Conservation (phyloP, 2,329 filamentous ascomycete genomes). For the Xylariaceae sp. region DNA sequence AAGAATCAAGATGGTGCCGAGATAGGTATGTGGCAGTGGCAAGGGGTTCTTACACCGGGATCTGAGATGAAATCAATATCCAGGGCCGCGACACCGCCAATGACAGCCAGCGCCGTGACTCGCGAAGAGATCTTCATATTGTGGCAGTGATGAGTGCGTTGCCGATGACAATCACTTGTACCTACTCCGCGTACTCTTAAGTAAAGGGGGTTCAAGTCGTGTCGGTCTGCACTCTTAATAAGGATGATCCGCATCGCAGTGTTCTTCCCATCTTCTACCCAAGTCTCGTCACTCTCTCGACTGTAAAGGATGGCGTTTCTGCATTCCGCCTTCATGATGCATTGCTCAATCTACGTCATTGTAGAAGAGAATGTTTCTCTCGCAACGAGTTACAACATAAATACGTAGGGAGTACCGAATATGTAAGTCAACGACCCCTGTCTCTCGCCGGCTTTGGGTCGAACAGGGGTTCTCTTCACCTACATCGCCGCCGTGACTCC, state of each 20-base stretch:
- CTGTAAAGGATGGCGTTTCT: neutral
- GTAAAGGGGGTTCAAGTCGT: too few relatives aligned
- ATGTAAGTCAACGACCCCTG: neutral
- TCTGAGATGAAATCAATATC: conserved; percentile 22
- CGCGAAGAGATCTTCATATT: conserved; percentile 3
- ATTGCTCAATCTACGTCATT: neutral
- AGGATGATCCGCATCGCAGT: too few relatives aligned
- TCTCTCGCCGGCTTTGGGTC: too few relatives aligned
- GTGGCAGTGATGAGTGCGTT: neutral
- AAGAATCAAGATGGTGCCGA: neutral
- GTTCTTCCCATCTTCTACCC: too few relatives aligned
- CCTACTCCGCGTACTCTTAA: too few relatives aligned
- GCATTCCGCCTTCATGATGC: neutral
- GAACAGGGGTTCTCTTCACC: too few relatives aligned
- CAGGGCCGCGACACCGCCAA: conserved; percentile 6
- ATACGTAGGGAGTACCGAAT: neutral
- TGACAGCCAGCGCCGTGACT: neutral
- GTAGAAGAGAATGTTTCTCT: neutral
- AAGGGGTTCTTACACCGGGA: conserved; percentile 17
- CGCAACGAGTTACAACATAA: neutral
- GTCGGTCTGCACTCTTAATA: too few relatives aligned
- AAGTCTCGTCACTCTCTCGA: too few relatives aligned
- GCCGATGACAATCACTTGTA: neutral
- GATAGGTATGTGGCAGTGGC: neutral
- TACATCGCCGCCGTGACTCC: too few relatives aligned